Percentiles rank a stretch among this genome's conserved stretches.
phyloP scores from a whole-genome alignment of 2,329 filamentous ascomycete genomes.

The Metarhizium anisopliae region DNA sequence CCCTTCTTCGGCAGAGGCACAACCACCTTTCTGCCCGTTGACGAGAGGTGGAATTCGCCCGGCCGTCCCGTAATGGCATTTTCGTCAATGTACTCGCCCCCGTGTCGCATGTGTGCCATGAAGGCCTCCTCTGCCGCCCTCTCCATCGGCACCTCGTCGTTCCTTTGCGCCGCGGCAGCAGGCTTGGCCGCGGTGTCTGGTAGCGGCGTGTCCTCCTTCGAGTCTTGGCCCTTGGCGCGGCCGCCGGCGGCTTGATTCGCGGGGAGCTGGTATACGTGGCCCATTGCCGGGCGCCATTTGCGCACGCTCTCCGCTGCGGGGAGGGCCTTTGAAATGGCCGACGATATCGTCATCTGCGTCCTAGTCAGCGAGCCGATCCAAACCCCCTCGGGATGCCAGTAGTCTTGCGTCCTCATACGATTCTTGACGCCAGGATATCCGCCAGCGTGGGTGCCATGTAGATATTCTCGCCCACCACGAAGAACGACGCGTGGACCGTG shows the following conservation, averaged over 20 bases:
- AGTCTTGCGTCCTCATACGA: constrained; percentile 32
- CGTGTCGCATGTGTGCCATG: constrained; percentile 46
- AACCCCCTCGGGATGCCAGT: neutral
- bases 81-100: constrained; percentile 58
- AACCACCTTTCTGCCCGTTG: constrained; percentile 44
- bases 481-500: constrained; percentile 51
- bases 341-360: constrained; percentile 43
- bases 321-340: constrained; percentile 43
- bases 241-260: constrained; percentile 14
- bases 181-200: constrained; percentile 27
- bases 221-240: constrained; percentile 24
- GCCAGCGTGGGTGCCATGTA: constrained; percentile 56
- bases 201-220: constrained; percentile 39
- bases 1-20: constrained; percentile 22
- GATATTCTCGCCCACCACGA: constrained; percentile 56
- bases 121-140: constrained; percentile 50
- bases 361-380: neutral
- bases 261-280: constrained; percentile 41
- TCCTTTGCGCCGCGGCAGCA: constrained; percentile 22
- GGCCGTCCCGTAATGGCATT: constrained; percentile 59
- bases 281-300: constrained; percentile 45
- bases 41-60: constrained; percentile 56
- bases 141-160: constrained; percentile 31
- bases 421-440: constrained; percentile 49
- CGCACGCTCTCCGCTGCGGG: constrained; percentile 40